Evolutionary conservation across 2,329 filamentous ascomycete species (phyloP).

Genomic region (Colletotrichum sansevieriae): DNA sequence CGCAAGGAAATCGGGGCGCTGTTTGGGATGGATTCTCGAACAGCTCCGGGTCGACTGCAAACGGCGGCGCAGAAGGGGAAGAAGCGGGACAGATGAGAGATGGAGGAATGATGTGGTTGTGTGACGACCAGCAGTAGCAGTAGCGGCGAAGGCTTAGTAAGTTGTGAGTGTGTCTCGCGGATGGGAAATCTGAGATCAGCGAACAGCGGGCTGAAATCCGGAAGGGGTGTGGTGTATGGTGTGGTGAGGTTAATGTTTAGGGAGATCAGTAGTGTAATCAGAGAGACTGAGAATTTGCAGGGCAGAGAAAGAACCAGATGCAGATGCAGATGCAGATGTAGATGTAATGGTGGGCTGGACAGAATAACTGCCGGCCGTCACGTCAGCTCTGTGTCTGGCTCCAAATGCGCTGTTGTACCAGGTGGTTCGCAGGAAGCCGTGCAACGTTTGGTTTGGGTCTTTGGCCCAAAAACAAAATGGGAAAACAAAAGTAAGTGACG

Average conservation of each 20-base stretch:
- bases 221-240: constrained; percentile 32
- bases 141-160: constrained; percentile 27
- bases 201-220: constrained; percentile 24
- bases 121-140: constrained; percentile 26
- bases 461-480: neutral
- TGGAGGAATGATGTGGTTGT: constrained; percentile 20
- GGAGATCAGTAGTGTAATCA: neutral
- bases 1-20: constrained; percentile 2
- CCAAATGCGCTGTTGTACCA: neutral
- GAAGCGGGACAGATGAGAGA: constrained; percentile 8
- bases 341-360: constrained; percentile 10
- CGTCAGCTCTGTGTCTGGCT: constrained; percentile 18
- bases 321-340: constrained; percentile 21
- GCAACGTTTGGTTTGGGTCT: constrained; percentile 6
- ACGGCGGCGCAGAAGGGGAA: constrained; percentile 28
- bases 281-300: neutral
- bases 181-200: constrained; percentile 18
- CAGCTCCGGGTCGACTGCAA: constrained; percentile 33
- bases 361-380: constrained; percentile 18
- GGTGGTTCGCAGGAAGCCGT: constrained; percentile 17
- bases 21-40: constrained; percentile 26
- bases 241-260: constrained; percentile 9
- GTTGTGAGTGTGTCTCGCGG: constrained; percentile 12
- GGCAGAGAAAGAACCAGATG: neutral
- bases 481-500: no score